Percentiles rank a stretch among this genome's conserved stretches.
Evolutionary conservation across 306 rosid genomes (phyloP).

Genomic region (Trifolium fragiferum): DNA sequence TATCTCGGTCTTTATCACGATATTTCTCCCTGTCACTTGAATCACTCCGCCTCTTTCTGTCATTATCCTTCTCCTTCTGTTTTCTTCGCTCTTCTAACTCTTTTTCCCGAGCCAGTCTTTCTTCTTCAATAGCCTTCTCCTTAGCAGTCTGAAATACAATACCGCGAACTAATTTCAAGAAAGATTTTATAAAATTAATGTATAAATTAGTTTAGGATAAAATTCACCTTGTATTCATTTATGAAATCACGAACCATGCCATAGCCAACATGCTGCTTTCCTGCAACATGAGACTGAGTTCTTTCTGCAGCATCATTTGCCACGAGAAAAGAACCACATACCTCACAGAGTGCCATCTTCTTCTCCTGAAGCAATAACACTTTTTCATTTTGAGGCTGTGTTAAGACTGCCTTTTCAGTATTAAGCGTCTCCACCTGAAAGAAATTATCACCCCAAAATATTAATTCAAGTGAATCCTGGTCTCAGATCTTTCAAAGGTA

Average conservation of each 20-base stretch:
- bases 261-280: slow-evolving; percentile 99
- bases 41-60: slow-evolving; percentile 68
- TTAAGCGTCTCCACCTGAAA: slow-evolving; percentile 88
- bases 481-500: neutral
- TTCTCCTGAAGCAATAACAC: slow-evolving; percentile 90
- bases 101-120: slow-evolving; percentile 78
- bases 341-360: slow-evolving; percentile 98
- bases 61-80: slow-evolving; percentile 79
- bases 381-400: slow-evolving; percentile 77
- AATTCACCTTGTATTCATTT: slow-evolving; percentile 72
- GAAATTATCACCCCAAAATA: slow-evolving; percentile 8
- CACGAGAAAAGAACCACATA: slow-evolving; percentile 97
- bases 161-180: slow-evolving; percentile 26
- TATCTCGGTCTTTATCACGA: slow-evolving; percentile 69
- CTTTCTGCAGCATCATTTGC: slow-evolving; percentile 99
- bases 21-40: slow-evolving; percentile 80
- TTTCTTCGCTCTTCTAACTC: slow-evolving; percentile 88
- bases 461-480: slow-evolving; percentile 18
- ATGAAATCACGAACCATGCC: slow-evolving; percentile 99
- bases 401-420: slow-evolving; percentile 79
- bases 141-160: slow-evolving; percentile 67
- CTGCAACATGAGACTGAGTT: slow-evolving; percentile 94
- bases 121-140: slow-evolving; percentile 88
- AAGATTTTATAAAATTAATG: slow-evolving; percentile 20
- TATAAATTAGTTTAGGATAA: slow-evolving; percentile 24